Conservation (phyloP, 208 protist species). For the Leishmania martiniquensis region DNA sequence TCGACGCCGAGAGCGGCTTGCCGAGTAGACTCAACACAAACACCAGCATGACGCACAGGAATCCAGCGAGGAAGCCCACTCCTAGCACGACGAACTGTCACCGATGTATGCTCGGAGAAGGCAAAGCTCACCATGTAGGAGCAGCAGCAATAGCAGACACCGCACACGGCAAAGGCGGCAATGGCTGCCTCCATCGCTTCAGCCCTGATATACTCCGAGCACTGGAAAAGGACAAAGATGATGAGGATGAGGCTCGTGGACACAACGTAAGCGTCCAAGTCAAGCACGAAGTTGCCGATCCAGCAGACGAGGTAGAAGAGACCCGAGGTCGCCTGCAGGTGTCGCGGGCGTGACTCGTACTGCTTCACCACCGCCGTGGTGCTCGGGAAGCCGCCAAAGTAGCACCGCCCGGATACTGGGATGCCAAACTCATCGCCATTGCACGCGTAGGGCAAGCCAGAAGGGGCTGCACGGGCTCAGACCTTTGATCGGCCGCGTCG, state of each 20-base stretch:
- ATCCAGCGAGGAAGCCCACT: constrained; percentile 65
- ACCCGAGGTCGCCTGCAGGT: constrained; percentile 84
- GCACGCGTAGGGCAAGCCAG: not conserved
- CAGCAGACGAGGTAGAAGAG: constrained; percentile 71
- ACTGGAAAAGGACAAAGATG: constrained; percentile 51
- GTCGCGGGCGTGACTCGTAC: constrained; percentile 61
- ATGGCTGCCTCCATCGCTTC: constrained; percentile 41
- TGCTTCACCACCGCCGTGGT: constrained; percentile 18
- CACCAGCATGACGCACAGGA: constrained; percentile 58
- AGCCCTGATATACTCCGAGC: constrained; percentile 49
- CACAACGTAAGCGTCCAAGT: constrained; percentile 49
- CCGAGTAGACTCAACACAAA: constrained; percentile 47
- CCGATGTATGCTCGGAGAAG: constrained; percentile 59
- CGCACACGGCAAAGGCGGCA: constrained; percentile 49
- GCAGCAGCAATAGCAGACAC: constrained; percentile 34
- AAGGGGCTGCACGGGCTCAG: constrained; percentile 27
- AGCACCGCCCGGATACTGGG: constrained; percentile 52
- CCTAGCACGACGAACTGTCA: constrained; percentile 55
- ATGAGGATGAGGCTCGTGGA: constrained; percentile 41
- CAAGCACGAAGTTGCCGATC: constrained; percentile 70
- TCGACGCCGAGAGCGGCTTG: constrained; percentile 32
- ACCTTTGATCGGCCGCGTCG: constrained; percentile 25
- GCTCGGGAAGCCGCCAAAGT: constrained; percentile 6
- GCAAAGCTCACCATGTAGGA: constrained; percentile 65
- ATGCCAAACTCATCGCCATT: constrained; percentile 41